Evolutionary conservation across 805 yeast species (phyloP).

Genomic region (Candida railenensis): DNA sequence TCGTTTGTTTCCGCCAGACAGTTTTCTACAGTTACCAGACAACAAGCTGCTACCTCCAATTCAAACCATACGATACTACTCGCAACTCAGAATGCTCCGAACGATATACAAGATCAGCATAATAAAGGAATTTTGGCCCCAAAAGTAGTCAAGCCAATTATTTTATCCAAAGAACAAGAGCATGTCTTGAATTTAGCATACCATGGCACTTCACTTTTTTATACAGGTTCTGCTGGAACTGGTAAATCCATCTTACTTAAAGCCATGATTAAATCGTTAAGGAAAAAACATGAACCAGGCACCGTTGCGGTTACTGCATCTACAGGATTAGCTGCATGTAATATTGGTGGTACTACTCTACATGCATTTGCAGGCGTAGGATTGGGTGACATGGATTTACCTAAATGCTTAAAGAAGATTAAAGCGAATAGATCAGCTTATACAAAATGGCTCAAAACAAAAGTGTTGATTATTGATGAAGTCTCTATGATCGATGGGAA

Average conservation of each 20-base stretch:
- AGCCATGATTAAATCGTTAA: constrained; percentile 56
- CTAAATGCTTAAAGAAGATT: constrained; percentile 49
- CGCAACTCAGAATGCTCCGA: constrained; percentile 21
- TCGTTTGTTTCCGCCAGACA: constrained; percentile 8
- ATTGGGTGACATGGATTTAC: constrained; percentile 55
- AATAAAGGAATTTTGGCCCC: background rate
- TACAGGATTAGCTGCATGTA: constrained; percentile 94
- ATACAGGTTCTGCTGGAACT: constrained; percentile 98
- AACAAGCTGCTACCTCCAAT: background rate
- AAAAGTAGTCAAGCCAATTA: constrained; percentile 35
- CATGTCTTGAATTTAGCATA: constrained; percentile 63
- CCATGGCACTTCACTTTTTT: constrained; percentile 70
- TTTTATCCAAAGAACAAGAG: constrained; percentile 56
- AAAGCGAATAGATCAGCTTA: constrained; percentile 49
- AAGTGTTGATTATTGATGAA: constrained; percentile 73
- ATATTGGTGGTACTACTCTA: constrained; percentile 87
- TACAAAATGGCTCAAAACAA: constrained; percentile 53
- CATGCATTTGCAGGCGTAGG: constrained; percentile 89
- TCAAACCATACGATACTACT: constrained; percentile 20
- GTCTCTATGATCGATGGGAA: constrained; percentile 77
- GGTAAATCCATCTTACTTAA: constrained; percentile 89
- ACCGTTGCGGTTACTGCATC: constrained; percentile 85
- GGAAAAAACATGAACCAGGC: constrained; percentile 42
- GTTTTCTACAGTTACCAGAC: too few species aligned
- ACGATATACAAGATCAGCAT: background rate